These are phyloP conservation scores for Primulina huaijiensis DNA, from an alignment of 257 asterid genomes.

Conservation along the genomic window DNA sequence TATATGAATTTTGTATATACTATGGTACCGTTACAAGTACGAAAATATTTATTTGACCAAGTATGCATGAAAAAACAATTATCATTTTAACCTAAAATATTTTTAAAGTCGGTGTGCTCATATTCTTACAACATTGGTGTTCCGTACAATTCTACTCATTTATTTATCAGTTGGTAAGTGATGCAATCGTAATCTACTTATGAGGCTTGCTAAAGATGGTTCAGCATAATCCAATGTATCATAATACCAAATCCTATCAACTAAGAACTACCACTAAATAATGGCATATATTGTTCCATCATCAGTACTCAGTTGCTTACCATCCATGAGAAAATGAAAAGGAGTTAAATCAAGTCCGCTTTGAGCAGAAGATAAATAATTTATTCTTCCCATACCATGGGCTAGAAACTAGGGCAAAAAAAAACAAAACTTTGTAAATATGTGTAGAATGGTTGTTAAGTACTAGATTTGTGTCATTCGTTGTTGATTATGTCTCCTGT, in stretches of 20 bases:
- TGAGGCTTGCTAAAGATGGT: too few relatives aligned
- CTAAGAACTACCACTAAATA: background rate
- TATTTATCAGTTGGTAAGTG: background rate
- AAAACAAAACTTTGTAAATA: background rate
- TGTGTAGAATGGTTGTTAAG: too few relatives aligned
- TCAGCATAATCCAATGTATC: background rate
- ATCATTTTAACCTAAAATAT: background rate
- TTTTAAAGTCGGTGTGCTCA: background rate
- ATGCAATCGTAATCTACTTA: too few relatives aligned
- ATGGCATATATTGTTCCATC: background rate
- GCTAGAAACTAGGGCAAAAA: background rate
- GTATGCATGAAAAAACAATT: background rate
- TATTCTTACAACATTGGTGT: background rate
- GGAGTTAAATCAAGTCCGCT: background rate
- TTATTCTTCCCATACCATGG: background rate
- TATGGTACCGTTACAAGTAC: background rate
- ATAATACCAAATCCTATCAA: background rate
- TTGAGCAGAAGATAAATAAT: background rate
- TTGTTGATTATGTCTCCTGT: background rate
- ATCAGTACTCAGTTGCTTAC: background rate
- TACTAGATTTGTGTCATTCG: background rate
- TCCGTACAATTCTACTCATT: background rate
- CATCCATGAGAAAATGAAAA: background rate
- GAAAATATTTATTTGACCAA: background rate
- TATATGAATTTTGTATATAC: background rate